Conservation (phyloP, 257 asterid genomes). For the Striga asiatica region DNA sequence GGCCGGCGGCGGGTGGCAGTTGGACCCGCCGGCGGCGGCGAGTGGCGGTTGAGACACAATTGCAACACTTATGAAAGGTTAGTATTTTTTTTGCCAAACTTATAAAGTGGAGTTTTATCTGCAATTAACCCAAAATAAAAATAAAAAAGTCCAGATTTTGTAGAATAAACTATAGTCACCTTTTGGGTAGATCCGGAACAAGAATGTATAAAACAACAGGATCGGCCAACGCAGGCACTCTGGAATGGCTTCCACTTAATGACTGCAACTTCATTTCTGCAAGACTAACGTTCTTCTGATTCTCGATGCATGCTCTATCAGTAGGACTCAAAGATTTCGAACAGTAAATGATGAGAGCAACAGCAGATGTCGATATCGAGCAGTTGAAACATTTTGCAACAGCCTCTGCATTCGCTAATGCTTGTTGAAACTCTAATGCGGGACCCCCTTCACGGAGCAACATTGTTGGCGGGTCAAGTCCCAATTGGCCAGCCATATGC, state of each 20-base stretch:
- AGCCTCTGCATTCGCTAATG: slow-evolving; percentile 71
- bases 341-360: slow-evolving; percentile 63
- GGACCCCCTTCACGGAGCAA: slow-evolving; percentile 56
- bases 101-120: no score
- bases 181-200: slow-evolving; percentile 96
- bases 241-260: slow-evolving; percentile 27
- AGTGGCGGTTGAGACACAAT: no score
- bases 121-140: no score
- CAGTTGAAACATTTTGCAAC: slow-evolving; percentile 66
- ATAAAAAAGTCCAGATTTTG: no score
- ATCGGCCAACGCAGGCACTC: slow-evolving; percentile 21
- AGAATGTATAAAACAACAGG: slow-evolving; percentile 61
- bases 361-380: slow-evolving; percentile 50
- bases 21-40: no score
- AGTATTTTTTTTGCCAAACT: no score
- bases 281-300: slow-evolving; percentile 36
- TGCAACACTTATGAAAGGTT: no score
- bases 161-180: no score
- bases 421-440: slow-evolving; percentile 56
- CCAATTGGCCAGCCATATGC: slow-evolving; percentile 96
- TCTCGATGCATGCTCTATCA: slow-evolving; percentile 47
- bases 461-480: slow-evolving; percentile 93
- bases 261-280: slow-evolving; percentile 43
- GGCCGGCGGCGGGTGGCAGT: no score
- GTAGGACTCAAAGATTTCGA: slow-evolving; percentile 43